Evolutionary conservation across 345 rosid species (phyloP).

Genomic region (Erucastrum elatum): DNA sequence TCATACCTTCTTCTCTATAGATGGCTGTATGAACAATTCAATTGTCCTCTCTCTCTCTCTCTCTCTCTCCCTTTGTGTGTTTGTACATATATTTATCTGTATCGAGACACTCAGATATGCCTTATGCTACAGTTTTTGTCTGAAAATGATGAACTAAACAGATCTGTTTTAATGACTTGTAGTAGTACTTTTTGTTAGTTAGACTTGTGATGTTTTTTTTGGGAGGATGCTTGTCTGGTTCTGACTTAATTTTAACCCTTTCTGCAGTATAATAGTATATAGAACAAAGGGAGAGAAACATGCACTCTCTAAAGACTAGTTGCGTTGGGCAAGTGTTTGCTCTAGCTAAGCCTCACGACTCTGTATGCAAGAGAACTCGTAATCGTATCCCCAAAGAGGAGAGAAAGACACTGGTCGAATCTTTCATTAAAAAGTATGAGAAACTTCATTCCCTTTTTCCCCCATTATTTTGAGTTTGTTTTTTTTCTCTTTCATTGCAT

Average conservation of each 20-base stretch:
- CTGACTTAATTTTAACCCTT: not conserved
- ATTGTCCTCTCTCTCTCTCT: constrained; percentile 1
- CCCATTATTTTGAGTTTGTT: too few species aligned
- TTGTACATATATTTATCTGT: constrained; percentile 4
- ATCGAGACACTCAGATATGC: not conserved
- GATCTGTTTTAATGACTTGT: constrained; percentile 14
- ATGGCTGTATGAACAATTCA: not conserved
- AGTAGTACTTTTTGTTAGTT: not conserved
- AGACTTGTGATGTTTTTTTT: not conserved
- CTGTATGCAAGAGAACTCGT: constrained; percentile 70
- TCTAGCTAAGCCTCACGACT: constrained; percentile 67
- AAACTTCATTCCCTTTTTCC: not conserved
- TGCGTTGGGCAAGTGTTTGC: constrained; percentile 82
- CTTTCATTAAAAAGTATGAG: constrained; percentile 80
- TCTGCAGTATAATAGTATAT: not conserved
- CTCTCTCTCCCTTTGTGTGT: constrained; percentile 11
- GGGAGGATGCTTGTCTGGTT: not conserved
- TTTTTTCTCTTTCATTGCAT: constrained; percentile 10
- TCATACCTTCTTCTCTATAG: not conserved
- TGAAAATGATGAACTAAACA: not conserved
- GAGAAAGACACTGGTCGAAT: constrained; percentile 79
- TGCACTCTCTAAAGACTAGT: constrained; percentile 70
- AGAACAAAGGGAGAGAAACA: constrained; percentile 37
- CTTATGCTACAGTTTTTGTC: not conserved
- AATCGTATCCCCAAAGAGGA: constrained; percentile 92